Conservation (phyloP, 2,329 filamentous ascomycete genomes). For the Microdochium bolleyi region DNA sequence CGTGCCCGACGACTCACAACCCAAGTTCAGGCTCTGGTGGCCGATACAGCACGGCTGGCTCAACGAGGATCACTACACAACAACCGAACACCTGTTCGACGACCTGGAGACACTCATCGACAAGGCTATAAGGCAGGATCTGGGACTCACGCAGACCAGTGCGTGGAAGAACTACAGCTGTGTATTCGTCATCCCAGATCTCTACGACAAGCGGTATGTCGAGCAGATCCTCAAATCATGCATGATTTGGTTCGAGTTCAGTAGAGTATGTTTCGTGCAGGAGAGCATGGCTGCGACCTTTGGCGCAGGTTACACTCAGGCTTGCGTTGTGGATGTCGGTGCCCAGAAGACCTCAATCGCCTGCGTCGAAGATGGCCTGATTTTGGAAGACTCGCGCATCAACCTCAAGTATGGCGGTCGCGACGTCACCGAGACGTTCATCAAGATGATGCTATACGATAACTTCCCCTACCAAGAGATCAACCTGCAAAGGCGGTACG, state of each 20-base stretch:
- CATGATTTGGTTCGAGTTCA: slow-evolving; percentile 85
- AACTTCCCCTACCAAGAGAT: slow-evolving; percentile 94
- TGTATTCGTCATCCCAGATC: slow-evolving; percentile 92
- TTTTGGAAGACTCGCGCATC: slow-evolving; percentile 86
- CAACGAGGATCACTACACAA: slow-evolving; percentile 83
- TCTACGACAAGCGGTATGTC: slow-evolving; percentile 93
- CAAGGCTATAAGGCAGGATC: slow-evolving; percentile 76
- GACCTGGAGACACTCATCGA: slow-evolving; percentile 85
- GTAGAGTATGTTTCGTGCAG: slow-evolving; percentile 85
- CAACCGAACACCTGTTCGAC: slow-evolving; percentile 71
- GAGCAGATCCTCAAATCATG: slow-evolving; percentile 77
- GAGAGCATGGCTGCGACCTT: slow-evolving; percentile 93
- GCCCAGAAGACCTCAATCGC: slow-evolving; percentile 96
- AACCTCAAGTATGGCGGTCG: slow-evolving; percentile 91
- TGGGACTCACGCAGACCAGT: slow-evolving; percentile 68
- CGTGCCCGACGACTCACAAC: slow-evolving; percentile 81
- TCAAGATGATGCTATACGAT: slow-evolving; percentile 97
- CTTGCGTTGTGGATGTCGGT: slow-evolving; percentile 92
- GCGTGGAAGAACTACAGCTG: slow-evolving; percentile 89
- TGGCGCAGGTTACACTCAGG: slow-evolving; percentile 87
- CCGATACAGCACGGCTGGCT: slow-evolving; percentile 79
- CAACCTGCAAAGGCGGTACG: slow-evolving; percentile 81
- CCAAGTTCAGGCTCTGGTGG: slow-evolving; percentile 89
- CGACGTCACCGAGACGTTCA: slow-evolving; percentile 88
- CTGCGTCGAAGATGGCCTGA: slow-evolving; percentile 94